These are phyloP conservation scores for Venturia nashicola DNA, from an alignment of 2,329 filamentous ascomycete species.

Conservation along the genomic window DNA sequence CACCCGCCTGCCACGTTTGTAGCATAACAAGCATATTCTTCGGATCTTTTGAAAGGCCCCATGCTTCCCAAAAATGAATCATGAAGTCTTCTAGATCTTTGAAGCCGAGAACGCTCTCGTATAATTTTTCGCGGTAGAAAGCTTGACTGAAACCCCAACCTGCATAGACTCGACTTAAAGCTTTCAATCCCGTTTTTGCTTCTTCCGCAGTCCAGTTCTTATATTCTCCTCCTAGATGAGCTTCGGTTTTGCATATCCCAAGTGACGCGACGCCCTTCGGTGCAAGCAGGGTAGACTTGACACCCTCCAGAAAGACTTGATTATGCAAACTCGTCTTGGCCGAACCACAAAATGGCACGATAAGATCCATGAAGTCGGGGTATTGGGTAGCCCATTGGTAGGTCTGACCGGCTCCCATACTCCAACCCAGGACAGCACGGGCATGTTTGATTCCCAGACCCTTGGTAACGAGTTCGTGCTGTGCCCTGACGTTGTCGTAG, in stretches of 20 bases:
- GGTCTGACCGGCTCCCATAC: constrained; percentile 57
- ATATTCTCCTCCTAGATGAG: constrained; percentile 26
- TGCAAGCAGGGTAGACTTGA: constrained; percentile 47
- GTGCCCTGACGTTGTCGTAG: constrained; percentile 58
- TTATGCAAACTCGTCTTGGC: constrained; percentile 56
- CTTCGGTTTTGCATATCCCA: constrained; percentile 36
- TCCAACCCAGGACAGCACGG: constrained; percentile 54
- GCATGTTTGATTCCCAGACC: constrained; percentile 48
- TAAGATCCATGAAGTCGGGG: constrained; percentile 52
- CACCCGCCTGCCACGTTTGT: constrained; percentile 65
- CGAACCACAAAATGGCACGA: constrained; percentile 53
- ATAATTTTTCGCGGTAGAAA: constrained; percentile 63
- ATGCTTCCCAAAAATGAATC: constrained; percentile 62
- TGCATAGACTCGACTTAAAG: constrained; percentile 63
- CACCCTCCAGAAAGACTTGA: constrained; percentile 54
- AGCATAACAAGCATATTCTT: constrained; percentile 67
- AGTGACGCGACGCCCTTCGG: constrained; percentile 42
- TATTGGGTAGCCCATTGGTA: constrained; percentile 53
- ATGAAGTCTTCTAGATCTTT: constrained; percentile 63
- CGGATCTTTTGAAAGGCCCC: constrained; percentile 60
- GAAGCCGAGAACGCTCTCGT: constrained; percentile 51
- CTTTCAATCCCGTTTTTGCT: constrained; percentile 48
- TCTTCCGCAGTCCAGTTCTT: constrained; percentile 42
- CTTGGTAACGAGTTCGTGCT: constrained; percentile 53
- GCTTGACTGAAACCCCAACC: constrained; percentile 72